These are phyloP conservation scores for Crithidia bombi DNA, from an alignment of 208 protist genomes.

Conservation along the genomic window DNA sequence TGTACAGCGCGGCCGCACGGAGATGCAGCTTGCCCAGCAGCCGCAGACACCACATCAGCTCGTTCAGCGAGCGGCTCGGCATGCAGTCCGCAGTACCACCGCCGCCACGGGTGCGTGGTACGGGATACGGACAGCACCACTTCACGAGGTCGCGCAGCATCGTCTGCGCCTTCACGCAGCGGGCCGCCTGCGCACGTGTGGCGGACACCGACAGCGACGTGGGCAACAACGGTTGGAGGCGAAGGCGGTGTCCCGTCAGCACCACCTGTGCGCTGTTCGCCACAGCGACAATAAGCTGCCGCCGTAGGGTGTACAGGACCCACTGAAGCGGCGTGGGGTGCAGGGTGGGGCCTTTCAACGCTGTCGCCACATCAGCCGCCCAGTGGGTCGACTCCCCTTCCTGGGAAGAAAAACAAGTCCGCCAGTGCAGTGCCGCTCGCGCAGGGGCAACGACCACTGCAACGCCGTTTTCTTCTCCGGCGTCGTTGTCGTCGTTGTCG, in stretches of 20 bases:
- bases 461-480: neutral
- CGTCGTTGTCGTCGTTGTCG: neutral
- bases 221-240: neutral
- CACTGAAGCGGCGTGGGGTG: slow-evolving; percentile 37
- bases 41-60: slow-evolving; percentile 43
- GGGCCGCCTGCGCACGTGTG: slow-evolving; percentile 19
- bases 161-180: slow-evolving; percentile 37
- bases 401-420: neutral
- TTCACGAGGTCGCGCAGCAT: slow-evolving; percentile 26
- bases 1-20: slow-evolving; percentile 39
- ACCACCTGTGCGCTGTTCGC: slow-evolving; percentile 43
- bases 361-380: neutral
- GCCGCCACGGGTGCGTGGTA: too few relatives aligned
- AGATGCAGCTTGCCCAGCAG: slow-evolving; percentile 47
- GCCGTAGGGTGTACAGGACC: slow-evolving; percentile 46
- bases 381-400: too few relatives aligned
- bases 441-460: slow-evolving; percentile 5
- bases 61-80: neutral
- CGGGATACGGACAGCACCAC: slow-evolving; percentile 40
- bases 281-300: slow-evolving; percentile 42
- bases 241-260: slow-evolving; percentile 18
- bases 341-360: slow-evolving; percentile 11
- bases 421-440: slow-evolving; percentile 25
- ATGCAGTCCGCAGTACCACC: neutral
- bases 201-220: neutral